These are phyloP conservation scores for Stereum hirsutum DNA, from an alignment of 1,284 basidiomycete species.

Conservation along the genomic window DNA sequence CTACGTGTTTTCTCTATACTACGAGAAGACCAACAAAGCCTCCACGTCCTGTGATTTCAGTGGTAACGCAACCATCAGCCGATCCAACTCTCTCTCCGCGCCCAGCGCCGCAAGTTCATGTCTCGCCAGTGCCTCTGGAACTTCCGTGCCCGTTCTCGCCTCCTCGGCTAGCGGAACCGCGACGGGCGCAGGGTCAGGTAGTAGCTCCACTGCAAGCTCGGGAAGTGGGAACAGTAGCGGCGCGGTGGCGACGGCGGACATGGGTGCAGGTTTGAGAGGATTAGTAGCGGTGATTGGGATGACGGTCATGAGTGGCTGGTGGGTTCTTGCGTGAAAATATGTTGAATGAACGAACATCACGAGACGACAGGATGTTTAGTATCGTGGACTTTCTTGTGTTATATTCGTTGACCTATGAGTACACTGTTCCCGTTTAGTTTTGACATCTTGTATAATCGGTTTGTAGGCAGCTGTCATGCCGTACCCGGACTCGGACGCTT, in stretches of 20 bases:
- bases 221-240: slow-evolving; percentile 8
- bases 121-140: slow-evolving; percentile 56
- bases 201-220: no score
- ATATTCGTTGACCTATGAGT: background rate
- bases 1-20: slow-evolving; percentile 79
- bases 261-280: slow-evolving; percentile 33
- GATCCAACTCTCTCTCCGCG: slow-evolving; percentile 41
- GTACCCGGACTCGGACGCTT: no score
- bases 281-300: slow-evolving; percentile 27
- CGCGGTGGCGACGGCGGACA: no score
- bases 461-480: no score
- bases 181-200: no score
- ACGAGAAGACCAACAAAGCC: slow-evolving; percentile 53
- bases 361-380: no score
- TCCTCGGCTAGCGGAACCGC: slow-evolving; percentile 13
- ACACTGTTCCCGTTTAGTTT: background rate
- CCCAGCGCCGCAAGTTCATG: slow-evolving; percentile 62
- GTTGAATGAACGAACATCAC: no score
- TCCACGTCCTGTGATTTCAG: slow-evolving; percentile 62
- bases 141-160: slow-evolving; percentile 51
- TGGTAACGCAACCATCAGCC: slow-evolving; percentile 74
- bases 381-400: background rate
- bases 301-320: slow-evolving; percentile 20
- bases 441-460: no score
- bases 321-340: slow-evolving; percentile 20